A percentile compares a stretch with the other conserved stretches of the same genome.
These are phyloP conservation scores for Candida sanyiensis DNA, from an alignment of 805 yeast genomes.

Conservation along the genomic window DNA sequence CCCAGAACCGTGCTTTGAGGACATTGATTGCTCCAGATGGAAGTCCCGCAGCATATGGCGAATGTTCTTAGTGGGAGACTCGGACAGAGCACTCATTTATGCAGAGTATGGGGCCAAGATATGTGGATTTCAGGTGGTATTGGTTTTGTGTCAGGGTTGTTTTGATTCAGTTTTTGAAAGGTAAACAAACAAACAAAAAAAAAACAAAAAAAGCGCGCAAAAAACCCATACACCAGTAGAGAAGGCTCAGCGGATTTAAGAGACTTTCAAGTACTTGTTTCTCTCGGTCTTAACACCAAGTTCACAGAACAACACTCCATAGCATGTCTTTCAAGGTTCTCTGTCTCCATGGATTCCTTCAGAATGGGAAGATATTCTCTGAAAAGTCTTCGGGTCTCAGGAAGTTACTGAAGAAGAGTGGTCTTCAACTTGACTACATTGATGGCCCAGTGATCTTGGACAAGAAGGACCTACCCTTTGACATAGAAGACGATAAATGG, in stretches of 20 bases:
- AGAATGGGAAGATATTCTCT: constrained; percentile 76
- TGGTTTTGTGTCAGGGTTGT: too few species aligned
- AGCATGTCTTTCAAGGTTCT: constrained; percentile 44
- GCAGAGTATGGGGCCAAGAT: too few species aligned
- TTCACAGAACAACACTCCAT: background rate
- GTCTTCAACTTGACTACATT: constrained; percentile 67
- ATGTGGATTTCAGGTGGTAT: constrained; percentile 1
- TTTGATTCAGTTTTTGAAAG: too few species aligned
- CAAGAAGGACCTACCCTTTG: constrained; percentile 70
- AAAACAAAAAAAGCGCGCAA: too few species aligned
- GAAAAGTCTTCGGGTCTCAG: constrained; percentile 87
- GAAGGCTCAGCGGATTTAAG: constrained; percentile 8
- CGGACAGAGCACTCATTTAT: background rate
- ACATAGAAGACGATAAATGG: constrained; percentile 49
- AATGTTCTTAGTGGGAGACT: constrained; percentile 9
- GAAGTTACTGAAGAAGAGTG: constrained; percentile 58
- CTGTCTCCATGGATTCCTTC: constrained; percentile 90
- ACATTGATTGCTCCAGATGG: constrained; percentile 1
- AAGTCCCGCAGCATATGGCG: constrained; percentile 5
- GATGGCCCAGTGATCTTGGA: constrained; percentile 70
- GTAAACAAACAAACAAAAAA: too few species aligned
- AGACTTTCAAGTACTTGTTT: background rate
- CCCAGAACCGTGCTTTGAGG: background rate
- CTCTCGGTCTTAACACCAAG: background rate
- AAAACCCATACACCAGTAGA: too few species aligned